Conservation (phyloP, 441 rosid species). For the Cnidoscolus chayamansa region DNA sequence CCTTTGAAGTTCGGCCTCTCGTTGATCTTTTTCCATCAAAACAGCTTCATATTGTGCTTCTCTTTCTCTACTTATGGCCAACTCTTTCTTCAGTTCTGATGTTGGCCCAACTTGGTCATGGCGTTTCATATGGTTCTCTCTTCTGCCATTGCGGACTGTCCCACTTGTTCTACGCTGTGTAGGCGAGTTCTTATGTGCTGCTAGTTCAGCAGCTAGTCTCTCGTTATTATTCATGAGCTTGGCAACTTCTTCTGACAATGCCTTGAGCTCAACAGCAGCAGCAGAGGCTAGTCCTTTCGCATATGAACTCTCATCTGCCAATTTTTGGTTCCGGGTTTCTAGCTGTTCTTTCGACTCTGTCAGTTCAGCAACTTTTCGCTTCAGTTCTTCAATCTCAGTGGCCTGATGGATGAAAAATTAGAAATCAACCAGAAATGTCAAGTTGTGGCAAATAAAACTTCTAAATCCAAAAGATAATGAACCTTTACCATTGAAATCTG, state of each 20-base stretch:
- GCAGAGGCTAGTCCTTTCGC: slow-evolving; percentile 98
- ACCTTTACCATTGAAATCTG: not conserved
- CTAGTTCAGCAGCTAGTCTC: slow-evolving; percentile 61
- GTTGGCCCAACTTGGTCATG: slow-evolving; percentile 53
- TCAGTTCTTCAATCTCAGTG: slow-evolving; percentile 66
- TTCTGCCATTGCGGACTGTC: slow-evolving; percentile 55
- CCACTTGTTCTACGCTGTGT: slow-evolving; percentile 51
- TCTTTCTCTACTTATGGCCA: slow-evolving; percentile 60
- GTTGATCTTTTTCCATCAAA: slow-evolving; percentile 63
- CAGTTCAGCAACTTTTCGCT: slow-evolving; percentile 49
- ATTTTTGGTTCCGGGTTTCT: slow-evolving; percentile 62
- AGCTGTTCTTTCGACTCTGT: slow-evolving; percentile 60
- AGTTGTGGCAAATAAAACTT: slow-evolving; percentile 10
- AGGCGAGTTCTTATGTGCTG: slow-evolving; percentile 51
- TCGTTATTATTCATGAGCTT: slow-evolving; percentile 90
- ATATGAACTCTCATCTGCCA: slow-evolving; percentile 87
- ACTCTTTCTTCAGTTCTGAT: slow-evolving; percentile 73
- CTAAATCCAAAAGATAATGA: not conserved
- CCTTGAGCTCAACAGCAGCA: slow-evolving; percentile 95
- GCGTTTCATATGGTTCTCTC: slow-evolving; percentile 50
- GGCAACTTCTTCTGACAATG: slow-evolving; percentile 88
- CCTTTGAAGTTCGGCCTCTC: slow-evolving; percentile 71
- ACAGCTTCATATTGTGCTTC: slow-evolving; percentile 69
- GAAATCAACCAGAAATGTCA: slow-evolving; percentile 16
- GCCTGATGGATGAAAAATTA: slow-evolving; percentile 40